These are phyloP conservation scores for Metschnikowia proteae DNA, from an alignment of 805 yeast species.

Conservation along the genomic window DNA sequence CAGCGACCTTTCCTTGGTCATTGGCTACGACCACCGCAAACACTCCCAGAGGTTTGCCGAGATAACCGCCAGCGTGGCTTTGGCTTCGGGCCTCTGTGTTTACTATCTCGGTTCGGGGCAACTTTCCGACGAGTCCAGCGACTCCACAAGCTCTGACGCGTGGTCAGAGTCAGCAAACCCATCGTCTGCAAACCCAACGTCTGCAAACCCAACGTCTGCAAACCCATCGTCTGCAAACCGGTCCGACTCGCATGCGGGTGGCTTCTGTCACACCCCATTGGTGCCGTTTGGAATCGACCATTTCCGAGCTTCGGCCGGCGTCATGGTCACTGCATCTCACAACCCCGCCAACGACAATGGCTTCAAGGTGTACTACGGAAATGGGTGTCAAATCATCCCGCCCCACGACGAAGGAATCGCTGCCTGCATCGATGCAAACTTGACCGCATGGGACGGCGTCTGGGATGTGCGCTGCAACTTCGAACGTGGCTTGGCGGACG, in stretches of 20 bases:
- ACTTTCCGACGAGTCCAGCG: slow-evolving; percentile 26
- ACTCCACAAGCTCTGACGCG: no score
- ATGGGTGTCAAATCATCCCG: slow-evolving; percentile 94
- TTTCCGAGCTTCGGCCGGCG: slow-evolving; percentile 67
- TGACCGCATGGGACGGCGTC: slow-evolving; percentile 56
- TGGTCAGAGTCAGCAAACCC: no score
- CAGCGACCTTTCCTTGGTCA: slow-evolving; percentile 48
- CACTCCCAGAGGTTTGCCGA: slow-evolving; percentile 78
- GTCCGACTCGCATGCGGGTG: background rate
- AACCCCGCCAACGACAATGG: slow-evolving; percentile 88
- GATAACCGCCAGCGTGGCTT: slow-evolving; percentile 71
- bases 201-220: no score
- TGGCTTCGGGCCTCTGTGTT: slow-evolving; percentile 65
- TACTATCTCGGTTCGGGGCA: slow-evolving; percentile 49
- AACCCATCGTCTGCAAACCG: no score
- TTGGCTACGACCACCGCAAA: slow-evolving; percentile 91
- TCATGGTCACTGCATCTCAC: slow-evolving; percentile 91
- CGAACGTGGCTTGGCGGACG: slow-evolving; percentile 17
- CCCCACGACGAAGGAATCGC: slow-evolving; percentile 84
- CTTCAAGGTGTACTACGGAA: slow-evolving; percentile 87
- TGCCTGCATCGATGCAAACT: slow-evolving; percentile 51
- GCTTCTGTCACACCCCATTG: slow-evolving; percentile 74
- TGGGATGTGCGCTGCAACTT: slow-evolving; percentile 45
- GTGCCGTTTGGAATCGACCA: slow-evolving; percentile 83
- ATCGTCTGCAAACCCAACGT: no score